A percentile compares a stretch with the other conserved stretches of the same genome.
Evolutionary conservation across 768 basidiomycete species (phyloP).

Genomic region (Tylopilus sp.): DNA sequence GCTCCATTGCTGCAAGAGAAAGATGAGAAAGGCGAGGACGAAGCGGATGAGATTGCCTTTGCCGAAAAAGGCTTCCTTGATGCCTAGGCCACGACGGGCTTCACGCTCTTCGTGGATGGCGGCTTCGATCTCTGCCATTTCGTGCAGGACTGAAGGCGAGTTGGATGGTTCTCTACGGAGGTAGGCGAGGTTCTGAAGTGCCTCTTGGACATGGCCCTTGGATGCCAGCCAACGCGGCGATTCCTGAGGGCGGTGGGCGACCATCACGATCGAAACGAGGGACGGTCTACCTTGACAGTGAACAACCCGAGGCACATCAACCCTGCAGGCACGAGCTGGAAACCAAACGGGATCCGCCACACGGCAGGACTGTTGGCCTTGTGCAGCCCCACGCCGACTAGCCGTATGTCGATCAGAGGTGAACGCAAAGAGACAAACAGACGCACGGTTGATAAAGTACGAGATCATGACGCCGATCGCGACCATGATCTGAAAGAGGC

Average conservation of each 20-base stretch:
- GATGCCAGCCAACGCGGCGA: slow-evolving; percentile 77
- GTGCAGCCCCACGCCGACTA: slow-evolving; percentile 61
- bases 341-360: slow-evolving; percentile 72
- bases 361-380: slow-evolving; percentile 44
- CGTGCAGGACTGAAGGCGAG: slow-evolving; percentile 48
- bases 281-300: slow-evolving; percentile 50
- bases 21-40: slow-evolving; percentile 78
- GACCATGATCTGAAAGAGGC: slow-evolving; percentile 84
- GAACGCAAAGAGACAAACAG: not conserved
- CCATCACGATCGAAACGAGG: not conserved
- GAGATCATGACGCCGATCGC: slow-evolving; percentile 83
- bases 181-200: slow-evolving; percentile 59
- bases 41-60: slow-evolving; percentile 83
- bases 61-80: slow-evolving; percentile 70
- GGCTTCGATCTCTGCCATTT: slow-evolving; percentile 80
- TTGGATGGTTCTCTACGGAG: slow-evolving; percentile 46
- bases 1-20: slow-evolving; percentile 78
- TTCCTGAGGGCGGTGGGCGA: slow-evolving; percentile 41
- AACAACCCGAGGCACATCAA: slow-evolving; percentile 65
- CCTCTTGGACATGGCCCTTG: slow-evolving; percentile 52
- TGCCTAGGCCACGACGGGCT: slow-evolving; percentile 60
- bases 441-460: slow-evolving; percentile 75
- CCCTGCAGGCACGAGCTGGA: slow-evolving; percentile 74
- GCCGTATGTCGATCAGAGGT: not conserved
- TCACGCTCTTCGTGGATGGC: slow-evolving; percentile 71